These are phyloP conservation scores for Flaveria floridana DNA, from an alignment of 140 eudicot species.

Conservation along the genomic window DNA sequence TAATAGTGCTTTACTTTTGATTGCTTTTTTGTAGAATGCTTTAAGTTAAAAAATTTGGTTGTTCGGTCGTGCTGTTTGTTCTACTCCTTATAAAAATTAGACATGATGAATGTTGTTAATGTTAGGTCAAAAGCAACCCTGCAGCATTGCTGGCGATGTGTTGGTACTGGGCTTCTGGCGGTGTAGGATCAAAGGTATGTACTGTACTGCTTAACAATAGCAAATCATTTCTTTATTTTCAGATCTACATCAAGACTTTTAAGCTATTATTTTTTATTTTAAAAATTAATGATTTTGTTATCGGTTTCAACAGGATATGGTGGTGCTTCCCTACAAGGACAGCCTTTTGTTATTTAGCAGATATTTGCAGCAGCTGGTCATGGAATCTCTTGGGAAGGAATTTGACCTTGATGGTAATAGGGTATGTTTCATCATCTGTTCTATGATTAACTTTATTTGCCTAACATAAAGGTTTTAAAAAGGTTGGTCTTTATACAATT, in stretches of 20 bases:
- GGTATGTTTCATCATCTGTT: constrained; percentile 40
- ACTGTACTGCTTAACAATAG: constrained; percentile 12
- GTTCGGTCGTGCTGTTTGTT: neutral
- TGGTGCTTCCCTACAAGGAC: constrained; percentile 99
- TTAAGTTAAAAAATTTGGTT: neutral
- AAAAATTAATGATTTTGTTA: constrained; percentile 1
- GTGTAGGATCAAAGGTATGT: constrained; percentile 89
- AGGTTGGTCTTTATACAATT: neutral
- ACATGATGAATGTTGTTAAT: constrained; percentile 23
- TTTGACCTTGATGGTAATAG: constrained; percentile 95
- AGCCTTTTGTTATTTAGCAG: constrained; percentile 89
- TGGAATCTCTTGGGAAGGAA: constrained; percentile 99
- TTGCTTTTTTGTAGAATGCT: neutral
- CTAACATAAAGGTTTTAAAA: neutral
- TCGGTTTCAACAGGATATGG: constrained; percentile 80
- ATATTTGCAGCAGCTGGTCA: constrained; percentile 94
- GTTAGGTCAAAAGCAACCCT: constrained; percentile 76
- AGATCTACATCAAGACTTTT: neutral
- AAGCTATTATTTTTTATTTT: neutral
- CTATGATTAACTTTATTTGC: neutral
- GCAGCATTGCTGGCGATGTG: constrained; percentile 87
- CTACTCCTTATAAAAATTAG: neutral
- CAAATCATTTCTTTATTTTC: constrained; percentile 7
- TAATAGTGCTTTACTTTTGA: neutral
- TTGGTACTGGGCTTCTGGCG: constrained; percentile 95